Evolutionary conservation across 1,139 yeast genomes (phyloP).

Genomic region (Geotrichum reessii): DNA sequence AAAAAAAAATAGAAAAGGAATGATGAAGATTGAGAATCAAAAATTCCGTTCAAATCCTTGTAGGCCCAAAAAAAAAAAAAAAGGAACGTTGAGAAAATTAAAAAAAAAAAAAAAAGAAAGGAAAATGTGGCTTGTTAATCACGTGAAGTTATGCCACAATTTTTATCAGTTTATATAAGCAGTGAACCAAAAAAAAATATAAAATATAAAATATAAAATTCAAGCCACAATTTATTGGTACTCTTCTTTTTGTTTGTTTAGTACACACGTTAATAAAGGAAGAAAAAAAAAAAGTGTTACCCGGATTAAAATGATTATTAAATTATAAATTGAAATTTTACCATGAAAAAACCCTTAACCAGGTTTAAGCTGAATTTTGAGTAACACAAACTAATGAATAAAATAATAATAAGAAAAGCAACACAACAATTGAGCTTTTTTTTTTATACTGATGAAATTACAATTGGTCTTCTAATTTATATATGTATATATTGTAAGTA

Average conservation of each 20-base stretch:
- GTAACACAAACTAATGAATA: too few relatives aligned
- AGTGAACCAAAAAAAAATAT: not conserved
- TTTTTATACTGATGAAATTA: too few relatives aligned
- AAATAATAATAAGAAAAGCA: too few relatives aligned
- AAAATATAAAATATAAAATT: not conserved
- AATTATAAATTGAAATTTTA: too few relatives aligned
- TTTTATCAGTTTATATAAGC: not conserved
- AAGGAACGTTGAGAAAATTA: not conserved
- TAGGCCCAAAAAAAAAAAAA: not conserved
- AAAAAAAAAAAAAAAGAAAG: not conserved
- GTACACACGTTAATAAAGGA: not conserved
- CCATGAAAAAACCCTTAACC: too few relatives aligned
- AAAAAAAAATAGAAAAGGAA: not conserved
- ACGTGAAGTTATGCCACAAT: slow-evolving; percentile 7
- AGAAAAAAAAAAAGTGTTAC: not conserved
- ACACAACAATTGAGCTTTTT: too few relatives aligned
- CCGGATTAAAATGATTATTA: too few relatives aligned
- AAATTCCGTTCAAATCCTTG: too few relatives aligned
- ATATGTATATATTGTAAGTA: too few relatives aligned
- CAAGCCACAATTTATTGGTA: slow-evolving; percentile 3
- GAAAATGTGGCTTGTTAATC: slow-evolving; percentile 4
- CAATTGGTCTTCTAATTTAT: too few relatives aligned
- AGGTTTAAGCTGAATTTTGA: too few relatives aligned
- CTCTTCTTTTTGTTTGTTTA: too few relatives aligned
- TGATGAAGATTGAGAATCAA: not conserved